These are phyloP conservation scores for Cyclotella kingstonii DNA, from an alignment of 108 stramenopile genomes.

Conservation along the genomic window DNA sequence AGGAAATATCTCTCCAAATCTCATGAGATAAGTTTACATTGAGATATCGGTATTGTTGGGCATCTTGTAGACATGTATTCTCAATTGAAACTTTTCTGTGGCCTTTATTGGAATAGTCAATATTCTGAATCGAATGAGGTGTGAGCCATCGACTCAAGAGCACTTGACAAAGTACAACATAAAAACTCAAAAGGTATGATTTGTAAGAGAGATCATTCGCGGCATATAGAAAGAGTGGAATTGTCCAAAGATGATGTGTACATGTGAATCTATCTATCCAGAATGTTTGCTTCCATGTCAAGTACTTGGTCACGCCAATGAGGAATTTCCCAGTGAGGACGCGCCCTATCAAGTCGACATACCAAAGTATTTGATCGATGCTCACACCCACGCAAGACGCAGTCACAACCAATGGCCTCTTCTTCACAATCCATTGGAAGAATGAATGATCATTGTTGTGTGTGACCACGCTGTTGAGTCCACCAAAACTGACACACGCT, in stretches of 20 bases:
- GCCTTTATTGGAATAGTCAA: not conserved
- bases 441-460: not conserved
- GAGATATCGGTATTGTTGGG: slow-evolving; percentile 47
- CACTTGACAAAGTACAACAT: slow-evolving; percentile 58
- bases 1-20: slow-evolving; percentile 67
- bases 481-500: slow-evolving; percentile 47
- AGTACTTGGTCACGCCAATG: slow-evolving; percentile 74
- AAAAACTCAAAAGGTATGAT: slow-evolving; percentile 49
- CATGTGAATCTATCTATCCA: slow-evolving; percentile 63
- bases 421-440: slow-evolving; percentile 17
- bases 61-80: slow-evolving; percentile 26
- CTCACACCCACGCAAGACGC: slow-evolving; percentile 66
- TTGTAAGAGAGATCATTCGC: slow-evolving; percentile 32
- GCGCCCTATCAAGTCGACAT: slow-evolving; percentile 52
- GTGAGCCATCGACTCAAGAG: slow-evolving; percentile 60
- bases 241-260: slow-evolving; percentile 85
- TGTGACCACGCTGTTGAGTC: not conserved
- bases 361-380: slow-evolving; percentile 84
- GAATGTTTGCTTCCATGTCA: slow-evolving; percentile 67
- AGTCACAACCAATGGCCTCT: slow-evolving; percentile 58
- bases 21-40: slow-evolving; percentile 74
- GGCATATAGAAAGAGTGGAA: slow-evolving; percentile 67
- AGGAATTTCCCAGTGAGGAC: slow-evolving; percentile 53
- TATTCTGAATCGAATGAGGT: slow-evolving; percentile 42
- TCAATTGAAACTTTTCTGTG: not conserved